phyloP scores from a whole-genome alignment of 192 early-diverging fungal genomes.

The Mortierella antarctica region DNA sequence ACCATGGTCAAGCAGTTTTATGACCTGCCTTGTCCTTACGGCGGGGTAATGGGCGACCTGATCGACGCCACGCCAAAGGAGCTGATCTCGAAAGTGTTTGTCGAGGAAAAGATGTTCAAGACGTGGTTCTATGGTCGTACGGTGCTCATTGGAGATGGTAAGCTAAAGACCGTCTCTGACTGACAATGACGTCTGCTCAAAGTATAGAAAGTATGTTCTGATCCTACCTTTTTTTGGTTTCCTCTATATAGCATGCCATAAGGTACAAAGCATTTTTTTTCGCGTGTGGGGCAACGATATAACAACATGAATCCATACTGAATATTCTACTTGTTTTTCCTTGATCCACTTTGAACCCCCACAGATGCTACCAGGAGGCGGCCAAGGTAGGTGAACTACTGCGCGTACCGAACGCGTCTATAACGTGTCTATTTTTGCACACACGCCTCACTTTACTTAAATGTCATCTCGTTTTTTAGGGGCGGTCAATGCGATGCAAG shows the following conservation, averaged over 20 bases:
- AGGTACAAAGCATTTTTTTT: constrained; percentile 1
- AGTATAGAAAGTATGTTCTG: background rate
- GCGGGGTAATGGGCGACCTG: constrained; percentile 22
- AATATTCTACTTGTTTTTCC: background rate
- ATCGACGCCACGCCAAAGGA: constrained; percentile 26
- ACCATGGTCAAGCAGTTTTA: constrained; percentile 18
- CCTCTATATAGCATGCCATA: constrained; percentile 16
- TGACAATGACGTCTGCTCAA: background rate
- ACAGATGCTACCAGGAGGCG: constrained; percentile 24
- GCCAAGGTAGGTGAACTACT: background rate
- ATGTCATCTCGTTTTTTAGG: constrained; percentile 1
- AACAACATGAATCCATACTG: background rate
- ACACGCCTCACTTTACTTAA: background rate
- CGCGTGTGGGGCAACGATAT: too few relatives aligned
- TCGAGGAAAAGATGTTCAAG: constrained; percentile 39
- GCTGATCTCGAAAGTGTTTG: constrained; percentile 29
- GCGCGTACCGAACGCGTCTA: too few relatives aligned
- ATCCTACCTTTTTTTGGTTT: background rate
- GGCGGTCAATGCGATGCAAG: constrained; percentile 26
- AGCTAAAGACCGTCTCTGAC: background rate
- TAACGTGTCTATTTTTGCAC: background rate
- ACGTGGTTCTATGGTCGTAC: constrained; percentile 29
- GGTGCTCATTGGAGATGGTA: constrained; percentile 38
- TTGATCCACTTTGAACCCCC: background rate
- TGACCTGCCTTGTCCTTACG: constrained; percentile 2